A percentile compares a stretch with the other conserved stretches of the same genome.
Conservation (phyloP, 768 basidiomycete genomes). For the Cyclocybe cylindracea region DNA sequence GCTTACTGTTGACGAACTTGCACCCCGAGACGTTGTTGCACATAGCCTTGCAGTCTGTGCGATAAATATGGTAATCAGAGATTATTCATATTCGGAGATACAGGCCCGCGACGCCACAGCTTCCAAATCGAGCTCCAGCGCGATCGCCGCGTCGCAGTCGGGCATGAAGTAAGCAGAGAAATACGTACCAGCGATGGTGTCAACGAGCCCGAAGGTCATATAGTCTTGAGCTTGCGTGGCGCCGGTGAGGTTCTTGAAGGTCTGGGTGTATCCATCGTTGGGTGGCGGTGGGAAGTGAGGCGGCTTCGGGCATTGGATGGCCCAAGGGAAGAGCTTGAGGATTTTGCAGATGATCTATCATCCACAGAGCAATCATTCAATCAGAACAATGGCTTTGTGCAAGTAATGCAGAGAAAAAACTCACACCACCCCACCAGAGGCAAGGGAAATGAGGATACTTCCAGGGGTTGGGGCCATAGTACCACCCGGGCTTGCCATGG, state of each 20-base stretch:
- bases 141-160: too few relatives aligned
- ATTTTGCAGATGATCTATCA: conserved; percentile 38
- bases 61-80: not conserved
- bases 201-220: conserved; percentile 45
- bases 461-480: conserved; percentile 34
- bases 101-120: too few relatives aligned
- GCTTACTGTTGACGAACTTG: conserved; percentile 44
- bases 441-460: conserved; percentile 28
- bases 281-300: conserved; percentile 17
- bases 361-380: not conserved
- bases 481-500: conserved; percentile 41
- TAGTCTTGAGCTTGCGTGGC: conserved; percentile 44
- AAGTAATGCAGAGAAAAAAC: conserved; percentile 1
- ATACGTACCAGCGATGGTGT: conserved; percentile 39
- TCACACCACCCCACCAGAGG: conserved; percentile 27
- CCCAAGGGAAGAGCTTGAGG: conserved; percentile 33
- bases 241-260: conserved; percentile 41
- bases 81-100: not conserved
- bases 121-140: too few relatives aligned
- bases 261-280: conserved; percentile 35
- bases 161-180: not conserved
- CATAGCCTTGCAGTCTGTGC: conserved; percentile 47
- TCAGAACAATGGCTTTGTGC: conserved; percentile 2
- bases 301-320: conserved; percentile 38
- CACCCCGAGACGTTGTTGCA: conserved; percentile 41